Evolutionary conservation across 768 basidiomycete genomes (phyloP), one percentile per base, ranked within the genome.

Genomic region (Boletus pseudopeckii): DNA sequence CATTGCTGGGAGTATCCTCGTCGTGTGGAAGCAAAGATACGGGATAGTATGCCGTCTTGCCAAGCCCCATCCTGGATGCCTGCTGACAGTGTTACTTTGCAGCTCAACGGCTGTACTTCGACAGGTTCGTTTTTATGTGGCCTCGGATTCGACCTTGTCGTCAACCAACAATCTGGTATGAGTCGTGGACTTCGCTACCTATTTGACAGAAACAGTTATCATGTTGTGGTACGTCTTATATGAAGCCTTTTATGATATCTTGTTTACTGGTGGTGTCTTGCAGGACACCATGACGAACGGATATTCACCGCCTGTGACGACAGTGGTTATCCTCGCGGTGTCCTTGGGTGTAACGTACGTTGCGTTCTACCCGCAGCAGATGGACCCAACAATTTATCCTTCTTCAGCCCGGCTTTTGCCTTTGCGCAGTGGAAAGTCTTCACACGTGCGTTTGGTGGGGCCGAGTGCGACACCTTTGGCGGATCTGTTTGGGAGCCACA

Each of bases 181-280:
- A 83, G 84, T 59, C 71, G 78, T 20, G 86, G 85, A 3, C 72
- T 88, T 30, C 77, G 86, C 20, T 80, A 76, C 59, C 73, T 88
- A 14, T 77, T 86, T 54, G 86, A 88, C 62, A 73, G 80, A 41
- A 88, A 88, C 58, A 61, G 72, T 10, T 75, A 78, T 26, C 86
- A 88, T 68, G 65, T 73, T 48, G 71, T 75, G 53, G 84, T 86
- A 55, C 53, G 80, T 70, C 20, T 47, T 18, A 5, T 30, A 39
- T 5, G 39, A 20, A 50, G 48, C n/a, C 26, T 45, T 9, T 28
- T 18, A 17, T 24, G 33, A 24, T 41, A 11, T 36, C 5, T 36
- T 32, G 44, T 45, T 54, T 20, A 55, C 47, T 24, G 45, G 17
- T 39, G 46, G 11, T 22, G 26, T 37, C 49, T 44, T 52, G 45